Evolutionary conservation across 805 yeast genomes (phyloP).

Genomic region (Kodamaea sagamina): DNA sequence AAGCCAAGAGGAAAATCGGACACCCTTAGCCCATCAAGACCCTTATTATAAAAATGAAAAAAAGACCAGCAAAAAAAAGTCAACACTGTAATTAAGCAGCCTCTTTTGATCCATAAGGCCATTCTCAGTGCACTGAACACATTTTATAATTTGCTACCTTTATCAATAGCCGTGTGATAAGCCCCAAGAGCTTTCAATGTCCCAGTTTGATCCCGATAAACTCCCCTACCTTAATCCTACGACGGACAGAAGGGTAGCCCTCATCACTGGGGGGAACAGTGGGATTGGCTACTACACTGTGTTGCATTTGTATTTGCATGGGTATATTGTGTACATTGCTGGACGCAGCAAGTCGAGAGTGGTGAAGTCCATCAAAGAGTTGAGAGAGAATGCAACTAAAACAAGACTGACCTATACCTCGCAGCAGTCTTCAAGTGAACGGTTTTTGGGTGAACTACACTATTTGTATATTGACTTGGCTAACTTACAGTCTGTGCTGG

Average conservation of each 20-base stretch:
- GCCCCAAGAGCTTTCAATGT: not conserved
- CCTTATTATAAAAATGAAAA: too few relatives aligned
- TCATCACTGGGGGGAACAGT: slow-evolving; percentile 79
- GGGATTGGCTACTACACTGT: slow-evolving; percentile 82
- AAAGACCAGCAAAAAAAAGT: too few relatives aligned
- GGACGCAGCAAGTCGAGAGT: slow-evolving; percentile 65
- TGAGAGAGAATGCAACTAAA: slow-evolving; percentile 53
- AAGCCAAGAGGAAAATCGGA: too few relatives aligned
- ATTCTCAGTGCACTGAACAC: too few relatives aligned
- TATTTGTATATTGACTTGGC: slow-evolving; percentile 42
- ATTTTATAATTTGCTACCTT: too few relatives aligned
- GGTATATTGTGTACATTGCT: slow-evolving; percentile 71
- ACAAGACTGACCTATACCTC: slow-evolving; percentile 26
- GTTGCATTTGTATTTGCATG: slow-evolving; percentile 75
- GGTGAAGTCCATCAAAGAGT: slow-evolving; percentile 54
- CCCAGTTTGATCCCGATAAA: slow-evolving; percentile 36
- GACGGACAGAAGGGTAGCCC: slow-evolving; percentile 58
- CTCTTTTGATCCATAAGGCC: too few relatives aligned
- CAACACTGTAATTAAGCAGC: too few relatives aligned
- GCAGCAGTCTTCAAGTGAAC: slow-evolving; percentile 20
- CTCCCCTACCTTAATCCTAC: slow-evolving; percentile 65
- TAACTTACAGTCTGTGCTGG: slow-evolving; percentile 32
- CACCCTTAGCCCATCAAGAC: too few relatives aligned
- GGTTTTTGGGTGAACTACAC: slow-evolving; percentile 38
- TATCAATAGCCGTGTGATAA: too few relatives aligned